Conservation (phyloP, 257 asterid species). For the Linaria vulgaris region DNA sequence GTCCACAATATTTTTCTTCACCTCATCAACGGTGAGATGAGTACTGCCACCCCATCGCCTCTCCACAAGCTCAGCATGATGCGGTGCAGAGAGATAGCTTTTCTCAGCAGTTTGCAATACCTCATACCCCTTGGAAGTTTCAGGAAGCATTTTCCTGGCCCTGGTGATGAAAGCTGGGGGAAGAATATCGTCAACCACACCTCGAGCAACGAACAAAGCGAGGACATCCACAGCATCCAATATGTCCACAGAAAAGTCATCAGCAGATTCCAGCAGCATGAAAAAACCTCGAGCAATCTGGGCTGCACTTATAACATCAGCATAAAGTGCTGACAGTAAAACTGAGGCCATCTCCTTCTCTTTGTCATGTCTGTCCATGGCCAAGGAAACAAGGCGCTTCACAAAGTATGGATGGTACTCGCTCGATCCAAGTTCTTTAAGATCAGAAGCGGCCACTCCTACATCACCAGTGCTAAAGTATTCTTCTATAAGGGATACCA, state of each 20-base stretch:
- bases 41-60: conserved; percentile 99
- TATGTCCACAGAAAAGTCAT: conserved; percentile 89
- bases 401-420: conserved; percentile 92
- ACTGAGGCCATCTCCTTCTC: conserved; percentile 99
- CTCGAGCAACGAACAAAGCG: conserved; percentile 86
- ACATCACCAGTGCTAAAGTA: conserved; percentile 91
- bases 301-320: conserved; percentile 70
- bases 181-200: conserved; percentile 95
- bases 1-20: conserved; percentile 82
- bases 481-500: conserved; percentile 78
- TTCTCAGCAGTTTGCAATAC: conserved; percentile 83
- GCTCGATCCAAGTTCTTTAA: conserved; percentile 73
- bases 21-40: conserved; percentile 85
- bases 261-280: conserved; percentile 92
- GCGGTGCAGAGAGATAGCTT: conserved; percentile 97
- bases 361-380: conserved; percentile 95
- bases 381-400: conserved; percentile 87
- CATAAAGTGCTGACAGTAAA: conserved; percentile 85
- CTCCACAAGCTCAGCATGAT: conserved; percentile 97
- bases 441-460: conserved; percentile 81
- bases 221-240: conserved; percentile 85
- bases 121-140: conserved; percentile 72
- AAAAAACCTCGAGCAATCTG: conserved; percentile 80
- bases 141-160: conserved; percentile 71
- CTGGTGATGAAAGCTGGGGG: conserved; percentile 90